phyloP scores from a whole-genome alignment of 2,329 filamentous ascomycete species.

The Monosporascus sp. region DNA sequence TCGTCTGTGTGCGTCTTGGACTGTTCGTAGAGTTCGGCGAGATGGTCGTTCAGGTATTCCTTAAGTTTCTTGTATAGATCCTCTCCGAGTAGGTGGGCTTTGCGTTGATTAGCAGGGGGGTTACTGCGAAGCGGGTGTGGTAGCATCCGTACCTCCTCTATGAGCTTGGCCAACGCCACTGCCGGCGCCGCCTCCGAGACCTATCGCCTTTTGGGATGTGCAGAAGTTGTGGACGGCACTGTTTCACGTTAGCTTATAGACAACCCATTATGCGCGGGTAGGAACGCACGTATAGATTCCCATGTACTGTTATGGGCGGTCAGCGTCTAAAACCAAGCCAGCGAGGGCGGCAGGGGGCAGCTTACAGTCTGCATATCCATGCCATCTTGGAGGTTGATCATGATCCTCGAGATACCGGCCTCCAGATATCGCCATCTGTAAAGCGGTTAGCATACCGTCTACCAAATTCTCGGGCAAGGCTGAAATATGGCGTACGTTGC shows the following conservation, averaged over 20 bases:
- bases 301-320: constrained; percentile 64
- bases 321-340: constrained; percentile 4
- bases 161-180: constrained; percentile 49
- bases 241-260: constrained; percentile 30
- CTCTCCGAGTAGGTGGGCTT: constrained; percentile 90
- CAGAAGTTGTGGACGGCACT: constrained; percentile 98
- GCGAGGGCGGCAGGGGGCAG: constrained; percentile 3
- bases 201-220: constrained; percentile 89
- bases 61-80: constrained; percentile 92
- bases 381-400: constrained; percentile 85
- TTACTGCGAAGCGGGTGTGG: background rate
- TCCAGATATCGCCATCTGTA: constrained; percentile 84
- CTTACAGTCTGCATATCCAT: constrained; percentile 85
- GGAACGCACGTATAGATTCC: constrained; percentile 76
- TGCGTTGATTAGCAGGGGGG: constrained; percentile 12
- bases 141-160: constrained; percentile 58
- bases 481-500: constrained; percentile 35
- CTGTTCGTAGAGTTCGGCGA: constrained; percentile 63
- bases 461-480: background rate
- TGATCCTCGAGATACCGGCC: constrained; percentile 83
- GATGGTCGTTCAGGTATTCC: constrained; percentile 74
- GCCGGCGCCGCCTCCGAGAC: constrained; percentile 36
- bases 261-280: background rate
- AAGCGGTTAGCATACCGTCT: constrained; percentile 14
- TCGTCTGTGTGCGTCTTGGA: constrained; percentile 84